Evolutionary conservation across 2,329 filamentous ascomycete species (phyloP).

Genomic region (Claviceps spartinae): DNA sequence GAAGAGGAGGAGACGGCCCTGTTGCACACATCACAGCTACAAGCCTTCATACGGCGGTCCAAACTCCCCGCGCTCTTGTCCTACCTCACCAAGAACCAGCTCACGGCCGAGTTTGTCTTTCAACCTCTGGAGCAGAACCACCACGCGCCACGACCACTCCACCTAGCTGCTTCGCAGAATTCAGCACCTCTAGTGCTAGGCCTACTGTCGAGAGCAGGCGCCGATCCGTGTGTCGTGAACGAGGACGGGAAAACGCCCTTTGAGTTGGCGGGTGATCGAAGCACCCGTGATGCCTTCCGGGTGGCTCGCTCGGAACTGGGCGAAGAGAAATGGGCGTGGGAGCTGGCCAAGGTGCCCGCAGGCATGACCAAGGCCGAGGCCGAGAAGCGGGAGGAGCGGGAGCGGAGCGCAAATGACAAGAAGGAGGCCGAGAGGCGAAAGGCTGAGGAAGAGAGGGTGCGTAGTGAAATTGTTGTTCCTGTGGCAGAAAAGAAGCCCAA

Average conservation of each 20-base stretch:
- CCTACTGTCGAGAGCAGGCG: slow-evolving; percentile 58
- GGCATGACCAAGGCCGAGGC: slow-evolving; percentile 59
- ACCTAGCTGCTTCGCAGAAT: slow-evolving; percentile 74
- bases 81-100: slow-evolving; percentile 65
- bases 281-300: slow-evolving; percentile 82
- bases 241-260: slow-evolving; percentile 74
- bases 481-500: slow-evolving; percentile 36
- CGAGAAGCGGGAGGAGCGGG: slow-evolving; percentile 53
- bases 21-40: slow-evolving; percentile 79
- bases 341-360: slow-evolving; percentile 56
- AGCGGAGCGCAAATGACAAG: slow-evolving; percentile 53
- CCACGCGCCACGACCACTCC: slow-evolving; percentile 71
- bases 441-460: slow-evolving; percentile 60
- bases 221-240: slow-evolving; percentile 60
- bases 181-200: slow-evolving; percentile 63
- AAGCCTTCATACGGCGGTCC: slow-evolving; percentile 74
- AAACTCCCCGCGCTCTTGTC: slow-evolving; percentile 78
- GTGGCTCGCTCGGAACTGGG: slow-evolving; percentile 74
- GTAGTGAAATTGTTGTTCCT: slow-evolving; percentile 48
- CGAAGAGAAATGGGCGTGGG: slow-evolving; percentile 67
- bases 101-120: slow-evolving; percentile 63
- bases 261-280: slow-evolving; percentile 72
- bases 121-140: slow-evolving; percentile 57
- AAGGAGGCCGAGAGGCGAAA: slow-evolving; percentile 59
- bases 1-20: slow-evolving; percentile 74